A percentile compares a stretch with the other conserved stretches of the same genome.
phyloP scores from a whole-genome alignment of 179 eudicot genomes.

The Beta corolliflora region DNA sequence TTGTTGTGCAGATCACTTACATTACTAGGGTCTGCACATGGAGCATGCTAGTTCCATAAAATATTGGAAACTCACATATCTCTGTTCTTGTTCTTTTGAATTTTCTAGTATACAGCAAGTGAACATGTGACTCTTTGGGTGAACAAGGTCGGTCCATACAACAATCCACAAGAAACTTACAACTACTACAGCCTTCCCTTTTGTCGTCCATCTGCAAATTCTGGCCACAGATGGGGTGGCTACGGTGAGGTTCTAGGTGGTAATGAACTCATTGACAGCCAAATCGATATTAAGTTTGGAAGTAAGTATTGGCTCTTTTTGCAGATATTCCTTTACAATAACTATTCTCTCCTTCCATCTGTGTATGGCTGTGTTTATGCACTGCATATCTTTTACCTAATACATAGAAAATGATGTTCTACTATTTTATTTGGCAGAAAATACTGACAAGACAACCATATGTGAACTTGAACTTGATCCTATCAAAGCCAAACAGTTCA shows the following conservation, averaged over 20 bases:
- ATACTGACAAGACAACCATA: conserved; percentile 53
- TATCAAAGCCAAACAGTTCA: conserved; percentile 70
- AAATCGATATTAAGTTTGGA: conserved; percentile 64
- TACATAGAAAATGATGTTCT: neutral
- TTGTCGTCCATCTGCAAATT: conserved; percentile 63
- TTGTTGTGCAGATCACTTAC: neutral
- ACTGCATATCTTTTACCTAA: neutral
- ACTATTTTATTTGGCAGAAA: conserved; percentile 48
- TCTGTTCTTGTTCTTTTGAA: conserved; percentile 17
- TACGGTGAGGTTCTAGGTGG: conserved; percentile 98
- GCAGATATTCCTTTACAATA: neutral
- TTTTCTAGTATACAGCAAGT: conserved; percentile 58
- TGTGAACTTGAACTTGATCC: conserved; percentile 77
- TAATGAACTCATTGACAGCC: conserved; percentile 95
- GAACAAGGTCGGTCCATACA: conserved; percentile 93
- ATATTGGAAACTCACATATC: conserved; percentile 6
- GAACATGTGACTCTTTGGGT: conserved; percentile 90
- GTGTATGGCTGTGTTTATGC: neutral
- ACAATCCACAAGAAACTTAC: conserved; percentile 97
- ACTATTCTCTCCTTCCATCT: neutral
- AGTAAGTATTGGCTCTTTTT: conserved; percentile 48
- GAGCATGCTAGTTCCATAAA: neutral
- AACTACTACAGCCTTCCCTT: conserved; percentile 92
- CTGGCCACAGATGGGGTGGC: conserved; percentile 94
- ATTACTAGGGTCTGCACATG: neutral